Evolutionary conservation across 768 basidiomycete species (phyloP).

Genomic region (Rhodotorula kratochvilovae): DNA sequence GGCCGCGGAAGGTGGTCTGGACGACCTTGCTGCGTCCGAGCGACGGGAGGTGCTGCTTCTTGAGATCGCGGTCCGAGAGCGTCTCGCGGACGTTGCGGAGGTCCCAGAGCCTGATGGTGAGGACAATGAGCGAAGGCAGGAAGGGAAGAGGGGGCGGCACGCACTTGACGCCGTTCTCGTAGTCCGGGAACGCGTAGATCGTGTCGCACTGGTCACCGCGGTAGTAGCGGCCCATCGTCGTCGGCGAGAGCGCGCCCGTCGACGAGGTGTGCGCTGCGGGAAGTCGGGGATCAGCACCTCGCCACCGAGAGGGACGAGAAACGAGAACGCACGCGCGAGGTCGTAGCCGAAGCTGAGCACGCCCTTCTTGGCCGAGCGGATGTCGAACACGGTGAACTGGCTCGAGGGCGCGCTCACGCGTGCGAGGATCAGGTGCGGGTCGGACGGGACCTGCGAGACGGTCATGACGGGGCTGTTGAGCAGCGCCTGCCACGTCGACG

Average conservation of each 20-base stretch:
- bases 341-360: slow-evolving; percentile 21
- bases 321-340: slow-evolving; percentile 8
- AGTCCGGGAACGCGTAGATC: slow-evolving; percentile 23
- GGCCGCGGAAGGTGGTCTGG: slow-evolving; percentile 3
- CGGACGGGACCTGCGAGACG: slow-evolving; percentile 3
- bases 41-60: slow-evolving; percentile 7
- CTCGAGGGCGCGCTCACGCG: background rate
- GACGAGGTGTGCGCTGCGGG: background rate
- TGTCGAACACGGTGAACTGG: slow-evolving; percentile 23
- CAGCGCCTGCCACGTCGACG: slow-evolving; percentile 13
- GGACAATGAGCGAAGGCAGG: background rate
- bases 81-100: slow-evolving; percentile 19
- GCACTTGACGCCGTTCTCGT: slow-evolving; percentile 28
- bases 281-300: background rate
- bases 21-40: slow-evolving; percentile 20
- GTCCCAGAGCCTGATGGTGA: slow-evolving; percentile 22
- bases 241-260: background rate
- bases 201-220: slow-evolving; percentile 20
- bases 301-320: too few relatives aligned
- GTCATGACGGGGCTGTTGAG: slow-evolving; percentile 13
- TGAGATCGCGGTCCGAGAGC: background rate
- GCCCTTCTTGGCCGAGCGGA: background rate
- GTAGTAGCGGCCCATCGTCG: slow-evolving; percentile 27
- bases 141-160: background rate
- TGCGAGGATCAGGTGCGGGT: slow-evolving; percentile 27